A percentile compares a stretch with the other conserved stretches of the same genome.
Evolutionary conservation across 352 stramenopile species (phyloP).

Genomic region (Peronospora farinosa): DNA sequence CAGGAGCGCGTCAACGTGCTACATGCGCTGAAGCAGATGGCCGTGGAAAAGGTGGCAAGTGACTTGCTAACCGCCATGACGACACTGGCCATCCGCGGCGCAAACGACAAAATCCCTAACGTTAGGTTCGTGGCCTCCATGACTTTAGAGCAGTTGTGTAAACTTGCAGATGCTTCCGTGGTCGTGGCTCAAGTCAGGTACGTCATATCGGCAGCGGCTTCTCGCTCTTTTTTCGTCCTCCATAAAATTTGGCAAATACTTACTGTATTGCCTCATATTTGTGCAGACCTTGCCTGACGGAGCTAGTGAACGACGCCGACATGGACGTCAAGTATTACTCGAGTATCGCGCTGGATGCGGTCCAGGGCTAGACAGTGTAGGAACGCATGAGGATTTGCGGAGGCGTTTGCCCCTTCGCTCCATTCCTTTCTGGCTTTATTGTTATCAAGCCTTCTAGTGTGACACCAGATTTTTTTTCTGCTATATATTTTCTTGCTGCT

Average conservation of each 20-base stretch:
- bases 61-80: conserved; percentile 64
- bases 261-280: background rate
- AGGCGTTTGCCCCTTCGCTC: conserved; percentile 15
- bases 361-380: conserved; percentile 52
- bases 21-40: conserved; percentile 67
- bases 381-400: conserved; percentile 23
- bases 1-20: conserved; percentile 84
- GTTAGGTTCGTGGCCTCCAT: conserved; percentile 85
- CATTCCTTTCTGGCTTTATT: conserved; percentile 28
- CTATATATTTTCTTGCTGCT: conserved; percentile 25
- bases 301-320: conserved; percentile 73
- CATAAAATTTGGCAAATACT: too few relatives aligned
- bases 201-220: conserved; percentile 9
- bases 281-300: conserved; percentile 60
- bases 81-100: conserved; percentile 60
- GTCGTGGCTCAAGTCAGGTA: conserved; percentile 71
- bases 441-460: conserved; percentile 5
- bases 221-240: background rate
- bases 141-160: conserved; percentile 79
- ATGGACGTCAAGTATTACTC: conserved; percentile 86
- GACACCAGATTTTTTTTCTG: conserved; percentile 7
- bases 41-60: conserved; percentile 61
- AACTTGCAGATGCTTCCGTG: conserved; percentile 62
- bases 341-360: conserved; percentile 68
- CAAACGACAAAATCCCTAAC: conserved; percentile 83